A percentile compares a stretch with the other conserved stretches of the same genome.
Conservation (phyloP, 2,329 filamentous ascomycete genomes). For the Ceratocystis lukuohia region DNA sequence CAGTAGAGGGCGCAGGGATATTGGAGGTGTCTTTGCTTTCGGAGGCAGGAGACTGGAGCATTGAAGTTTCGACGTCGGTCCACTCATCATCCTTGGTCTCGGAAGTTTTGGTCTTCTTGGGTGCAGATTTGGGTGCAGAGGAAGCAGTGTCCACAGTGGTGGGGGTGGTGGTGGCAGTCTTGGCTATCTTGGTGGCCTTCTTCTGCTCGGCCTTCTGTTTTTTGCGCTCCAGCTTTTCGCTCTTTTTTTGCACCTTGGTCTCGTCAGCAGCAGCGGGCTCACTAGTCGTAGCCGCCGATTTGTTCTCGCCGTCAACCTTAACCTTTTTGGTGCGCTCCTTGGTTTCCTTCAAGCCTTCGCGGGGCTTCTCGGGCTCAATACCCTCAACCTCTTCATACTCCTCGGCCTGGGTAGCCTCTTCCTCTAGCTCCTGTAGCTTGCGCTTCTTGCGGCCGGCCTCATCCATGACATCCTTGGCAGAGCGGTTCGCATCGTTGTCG, state of each 20-base stretch:
- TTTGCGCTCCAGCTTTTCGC: conserved; percentile 36
- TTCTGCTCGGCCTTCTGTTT: conserved; percentile 26
- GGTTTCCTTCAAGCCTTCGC: conserved; percentile 48
- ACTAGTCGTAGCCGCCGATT: conserved; percentile 30
- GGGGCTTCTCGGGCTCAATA: conserved; percentile 46
- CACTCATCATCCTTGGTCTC: conserved; percentile 18
- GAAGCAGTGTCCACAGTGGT: conserved; percentile 21
- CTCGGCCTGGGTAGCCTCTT: conserved; percentile 30
- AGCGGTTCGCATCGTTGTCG: conserved; percentile 64
- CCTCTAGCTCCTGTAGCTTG: conserved; percentile 48
- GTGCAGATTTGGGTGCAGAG: conserved; percentile 7
- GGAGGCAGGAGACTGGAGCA: conserved; percentile 38
- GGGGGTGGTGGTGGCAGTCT: background rate
- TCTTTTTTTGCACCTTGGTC: conserved; percentile 40
- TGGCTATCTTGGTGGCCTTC: background rate
- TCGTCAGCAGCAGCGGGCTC: conserved; percentile 23
- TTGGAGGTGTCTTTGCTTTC: conserved; percentile 38
- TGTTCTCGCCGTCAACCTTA: conserved; percentile 19
- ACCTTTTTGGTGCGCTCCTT: conserved; percentile 40
- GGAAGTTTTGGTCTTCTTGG: conserved; percentile 21
- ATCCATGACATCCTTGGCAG: conserved; percentile 84
- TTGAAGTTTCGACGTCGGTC: conserved; percentile 31
- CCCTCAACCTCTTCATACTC: conserved; percentile 38
- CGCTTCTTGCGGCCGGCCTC: conserved; percentile 65
- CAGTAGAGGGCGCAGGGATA: conserved; percentile 30